phyloP scores from a whole-genome alignment of 495 filamentous ascomycete genomes.

The Lichenothelia convexa region DNA sequence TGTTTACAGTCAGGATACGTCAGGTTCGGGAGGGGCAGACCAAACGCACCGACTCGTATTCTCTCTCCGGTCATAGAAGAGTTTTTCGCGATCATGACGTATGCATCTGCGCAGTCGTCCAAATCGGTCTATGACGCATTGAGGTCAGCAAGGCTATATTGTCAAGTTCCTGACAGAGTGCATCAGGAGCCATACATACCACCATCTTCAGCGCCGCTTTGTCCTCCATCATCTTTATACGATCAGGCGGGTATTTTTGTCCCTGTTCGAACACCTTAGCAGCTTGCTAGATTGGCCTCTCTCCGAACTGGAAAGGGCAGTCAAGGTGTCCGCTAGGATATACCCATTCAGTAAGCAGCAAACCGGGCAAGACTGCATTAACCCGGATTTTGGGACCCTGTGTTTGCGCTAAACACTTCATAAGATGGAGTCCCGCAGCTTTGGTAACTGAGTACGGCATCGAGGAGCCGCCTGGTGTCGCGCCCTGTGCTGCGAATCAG shows the following conservation, averaged over 20 bases:
- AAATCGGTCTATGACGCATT: slow-evolving; percentile 12
- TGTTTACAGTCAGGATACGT: no score
- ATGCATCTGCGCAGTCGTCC: slow-evolving; percentile 23
- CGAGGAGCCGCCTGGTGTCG: slow-evolving; percentile 32
- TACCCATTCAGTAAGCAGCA: slow-evolving; percentile 60
- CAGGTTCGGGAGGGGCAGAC: no score
- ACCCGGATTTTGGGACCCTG: slow-evolving; percentile 48
- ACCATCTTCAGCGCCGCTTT: slow-evolving; percentile 18
- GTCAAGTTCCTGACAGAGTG: neutral
- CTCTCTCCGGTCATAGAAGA: slow-evolving; percentile 23
- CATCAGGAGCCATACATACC: slow-evolving; percentile 3
- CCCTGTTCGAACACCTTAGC: no score
- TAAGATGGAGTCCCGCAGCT: slow-evolving; percentile 48
- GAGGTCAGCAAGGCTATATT: neutral
- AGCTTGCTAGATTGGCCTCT: no score
- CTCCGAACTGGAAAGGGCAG: no score
- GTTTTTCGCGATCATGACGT: slow-evolving; percentile 22
- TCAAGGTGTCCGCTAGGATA: no score
- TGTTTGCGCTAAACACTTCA: slow-evolving; percentile 50
- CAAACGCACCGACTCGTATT: slow-evolving; percentile 19
- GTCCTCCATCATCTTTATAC: slow-evolving; percentile 14
- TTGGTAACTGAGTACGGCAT: slow-evolving; percentile 53
- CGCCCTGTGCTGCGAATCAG: slow-evolving; percentile 20
- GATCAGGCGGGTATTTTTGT: slow-evolving; percentile 14
- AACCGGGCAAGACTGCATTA: slow-evolving; percentile 49